These are phyloP conservation scores for Chlamydomonas schloesseri DNA, from an alignment of 139 green algal species.

Conservation along the genomic window DNA sequence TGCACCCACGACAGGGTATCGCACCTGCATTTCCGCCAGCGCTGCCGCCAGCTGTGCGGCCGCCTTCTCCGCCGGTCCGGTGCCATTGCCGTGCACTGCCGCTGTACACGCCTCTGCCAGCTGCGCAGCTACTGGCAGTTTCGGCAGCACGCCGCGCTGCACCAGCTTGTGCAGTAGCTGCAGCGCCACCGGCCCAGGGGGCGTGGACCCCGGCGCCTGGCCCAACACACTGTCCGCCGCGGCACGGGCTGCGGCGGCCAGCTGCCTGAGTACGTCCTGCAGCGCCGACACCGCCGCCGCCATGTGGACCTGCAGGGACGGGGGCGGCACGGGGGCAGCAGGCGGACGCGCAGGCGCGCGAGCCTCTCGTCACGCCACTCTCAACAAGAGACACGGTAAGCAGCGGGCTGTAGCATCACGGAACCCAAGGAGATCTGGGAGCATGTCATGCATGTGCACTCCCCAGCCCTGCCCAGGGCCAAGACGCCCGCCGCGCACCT, in stretches of 20 bases:
- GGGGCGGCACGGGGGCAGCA: too few relatives aligned
- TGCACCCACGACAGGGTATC: too few relatives aligned
- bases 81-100: not conserved
- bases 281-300: constrained; percentile 4
- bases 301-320: constrained; percentile 29
- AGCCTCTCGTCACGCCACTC: too few relatives aligned
- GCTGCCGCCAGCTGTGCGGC: constrained; percentile 56
- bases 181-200: constrained; percentile 43
- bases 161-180: constrained; percentile 48
- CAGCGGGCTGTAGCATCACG: too few relatives aligned
- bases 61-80: constrained; percentile 1
- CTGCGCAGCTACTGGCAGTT: not conserved
- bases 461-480: too few relatives aligned
- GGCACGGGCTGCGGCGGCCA: constrained; percentile 34
- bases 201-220: not conserved
- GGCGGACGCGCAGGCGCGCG: too few relatives aligned
- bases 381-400: too few relatives aligned
- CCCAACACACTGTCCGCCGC: constrained; percentile 45
- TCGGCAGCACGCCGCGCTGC: constrained; percentile 46
- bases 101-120: constrained; percentile 22
- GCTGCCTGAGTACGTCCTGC: not conserved
- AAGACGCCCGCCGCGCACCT: not conserved
- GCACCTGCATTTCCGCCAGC: constrained; percentile 30
- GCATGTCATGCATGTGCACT: too few relatives aligned
- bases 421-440: too few relatives aligned